Evolutionary conservation across 306 rosid genomes (phyloP), one percentile per base, ranked within the genome.

Genomic region (Leucaena leucocephala): DNA sequence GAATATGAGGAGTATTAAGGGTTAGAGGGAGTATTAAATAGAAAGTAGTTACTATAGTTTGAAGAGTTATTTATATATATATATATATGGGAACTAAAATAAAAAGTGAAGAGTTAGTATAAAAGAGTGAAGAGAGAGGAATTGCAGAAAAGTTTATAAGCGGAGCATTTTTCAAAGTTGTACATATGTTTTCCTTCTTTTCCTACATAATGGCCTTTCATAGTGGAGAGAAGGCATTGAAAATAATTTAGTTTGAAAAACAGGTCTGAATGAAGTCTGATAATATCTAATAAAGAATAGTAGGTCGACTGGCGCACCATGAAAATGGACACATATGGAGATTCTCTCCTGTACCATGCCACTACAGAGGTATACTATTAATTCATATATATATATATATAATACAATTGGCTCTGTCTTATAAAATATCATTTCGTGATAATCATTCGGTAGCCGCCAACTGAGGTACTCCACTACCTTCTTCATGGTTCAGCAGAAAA

Each of bases 251-350:
- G 17, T 14, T 36, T 27, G 49, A 14, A 27, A 35, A 48, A 61
- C 62, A 39, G 1, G 8, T 76, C 11, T n/a, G 76, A 27, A 2
- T 35, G 71, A 39, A 35, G 19, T 69, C 72, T 81, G 59, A 54
- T 13, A 6, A 77, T 34, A 36, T 64, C 13, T 16, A 65, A 57
- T n/a, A 59, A 78, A 78, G 34, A 59, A 72, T 40, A 3, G 22
- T 46, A 40, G 77, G 77, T 67, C 6, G 57, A 68, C 55, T 74
- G 6, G 80, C 57, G 34, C 74, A 79, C 76, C 72, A 76, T 58
- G 21, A 85, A 65, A 77, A 58, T 84, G 81, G 85, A 81, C 57
- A 81, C 78, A 70, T 44, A 70, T 44, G 78, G 43, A 70, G 80
- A 68, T 78, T 82, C 78, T 15, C 45, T 52, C 67, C 61, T 39